Base-by-base conservation (phyloP, 139 green algal species). In the Coelastrella sp. region DNA sequence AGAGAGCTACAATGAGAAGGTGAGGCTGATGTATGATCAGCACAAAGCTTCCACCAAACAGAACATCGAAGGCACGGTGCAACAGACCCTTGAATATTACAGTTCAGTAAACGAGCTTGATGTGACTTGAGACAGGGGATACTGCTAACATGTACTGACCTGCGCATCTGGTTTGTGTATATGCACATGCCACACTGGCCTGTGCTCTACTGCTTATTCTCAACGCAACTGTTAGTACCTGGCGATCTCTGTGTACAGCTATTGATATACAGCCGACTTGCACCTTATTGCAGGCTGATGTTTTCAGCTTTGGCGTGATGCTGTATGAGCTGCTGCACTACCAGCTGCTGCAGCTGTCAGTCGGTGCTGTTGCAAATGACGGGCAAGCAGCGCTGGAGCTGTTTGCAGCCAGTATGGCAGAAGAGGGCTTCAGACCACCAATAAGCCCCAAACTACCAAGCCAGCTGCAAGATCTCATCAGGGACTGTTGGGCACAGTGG, bases 331-430 rank as follows among this genome's bases (percentile, higher is more conserved):
- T 66, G 17, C 57, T 66, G 57, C 57, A 66, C 57, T 19, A 66
- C 57, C 57, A 66, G 57, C 57, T 66, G 57, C 57, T 66, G 57
- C 57, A 66, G 57, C 57, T 66, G 57, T 66, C 57, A 27, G 27
- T 66, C 11, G 57, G 57, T 8, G 57, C 23, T 11, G 57, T 27
- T 27, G 57, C 57, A 6, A 57, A 57, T 57, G 45, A 57, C 45
- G 57, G 57, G 13, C 57, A 27, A 66, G 57, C 19, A 32, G 57
- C 57, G 6, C 57, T 66, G 17, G 17, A 34, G 21, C 57, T 66
- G 21, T 66, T 32, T 66, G 57, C 57, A 11, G 23, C 27, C 15
- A 66, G 57, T 19, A 66, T 66, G 57, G 57, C 57, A 9, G 57
- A 66, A 30, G 57, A 66, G 6, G 57, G 57, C 15, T 66, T 66